Conservation (phyloP, 352 stramenopile species). For the Phytophthora citrophthora region DNA sequence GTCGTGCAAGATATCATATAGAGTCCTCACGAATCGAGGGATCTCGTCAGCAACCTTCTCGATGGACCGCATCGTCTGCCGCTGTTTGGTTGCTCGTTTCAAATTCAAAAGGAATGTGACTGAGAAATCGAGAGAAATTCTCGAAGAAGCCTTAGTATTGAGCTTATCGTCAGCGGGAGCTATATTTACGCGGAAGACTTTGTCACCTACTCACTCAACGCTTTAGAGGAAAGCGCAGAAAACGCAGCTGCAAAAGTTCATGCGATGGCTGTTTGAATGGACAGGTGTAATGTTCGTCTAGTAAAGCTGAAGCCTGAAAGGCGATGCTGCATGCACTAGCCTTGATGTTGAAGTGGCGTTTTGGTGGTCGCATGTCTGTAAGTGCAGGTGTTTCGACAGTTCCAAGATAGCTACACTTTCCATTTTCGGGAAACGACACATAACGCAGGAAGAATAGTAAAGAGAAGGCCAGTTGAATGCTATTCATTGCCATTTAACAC, state of each 20-base stretch:
- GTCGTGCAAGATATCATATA: conserved; percentile 72
- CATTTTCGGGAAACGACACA: conserved; percentile 9
- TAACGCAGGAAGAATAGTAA: not conserved
- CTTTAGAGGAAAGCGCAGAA: conserved; percentile 11
- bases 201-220: not conserved
- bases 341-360: conserved; percentile 20
- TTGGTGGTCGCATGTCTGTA: conserved; percentile 14
- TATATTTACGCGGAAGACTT: conserved; percentile 17
- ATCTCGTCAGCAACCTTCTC: conserved; percentile 42
- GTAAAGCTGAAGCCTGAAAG: not conserved
- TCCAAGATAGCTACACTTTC: conserved; percentile 21
- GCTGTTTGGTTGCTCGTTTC: not conserved
- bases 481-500: too few relatives aligned
- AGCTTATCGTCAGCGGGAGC: not conserved
- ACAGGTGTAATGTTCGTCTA: conserved; percentile 11
- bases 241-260: conserved; percentile 21
- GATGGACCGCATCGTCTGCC: conserved; percentile 6
- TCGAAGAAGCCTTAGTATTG: conserved; percentile 5
- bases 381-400: conserved; percentile 22
- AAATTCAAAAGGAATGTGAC: conserved; percentile 21
- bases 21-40: conserved; percentile 74
- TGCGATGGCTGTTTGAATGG: conserved; percentile 3
- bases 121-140: conserved; percentile 4
- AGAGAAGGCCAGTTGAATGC: too few relatives aligned
- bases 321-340: not conserved